Evolutionary conservation across 2,329 filamentous ascomycete species (phyloP), one percentile per base, ranked within the genome.

Genomic region (Scedosporium apiospermum): DNA sequence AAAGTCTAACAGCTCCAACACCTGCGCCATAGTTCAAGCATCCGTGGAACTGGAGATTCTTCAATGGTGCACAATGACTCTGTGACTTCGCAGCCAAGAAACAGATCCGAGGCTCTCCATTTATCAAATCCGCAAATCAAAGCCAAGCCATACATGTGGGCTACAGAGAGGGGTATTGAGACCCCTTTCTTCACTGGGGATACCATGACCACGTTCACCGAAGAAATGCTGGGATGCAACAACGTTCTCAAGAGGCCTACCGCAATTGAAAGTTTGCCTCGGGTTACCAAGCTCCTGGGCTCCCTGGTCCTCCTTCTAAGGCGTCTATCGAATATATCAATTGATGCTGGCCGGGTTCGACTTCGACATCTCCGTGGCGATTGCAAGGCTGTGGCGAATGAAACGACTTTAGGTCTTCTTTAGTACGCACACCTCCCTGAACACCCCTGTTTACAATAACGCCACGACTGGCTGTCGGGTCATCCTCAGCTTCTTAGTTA

Each of bases 121-220:
- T 49, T 10, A 49, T 3, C 44, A 38, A 38, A 10, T 38, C 34
- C 1, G 34, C 34, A 38, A n/a, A 65, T 57, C 10, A 34, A n/a
- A 41, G 38, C 49, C 77, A 80, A 68, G 72, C 83, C 60, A 73
- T 85, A 18, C 82, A 86, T 67, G 78, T 84, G 18, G 84, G 83
- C 16, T 82, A 86, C 72, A 81, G 63, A 69, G 63, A 67, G 64
- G 53, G 66, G 65, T 58, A 65, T 75, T 23, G 72, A 75, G 66
- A 72, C 73, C 64, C 66, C 70, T 49, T 74, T 73, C 65, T 69
- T 75, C 63, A 68, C 65, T 26, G 67, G 68, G 62, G 68, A 67
- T 46, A 55, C 21, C 7, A 23, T 9, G 51, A 55, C 6, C 6
- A 63, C 64, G 3, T 73, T 71, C 62, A 69, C 70, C n/a, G 68